Base-by-base conservation (phyloP, 1,284 basidiomycete species). In the Sporisorium scitamineum region DNA sequence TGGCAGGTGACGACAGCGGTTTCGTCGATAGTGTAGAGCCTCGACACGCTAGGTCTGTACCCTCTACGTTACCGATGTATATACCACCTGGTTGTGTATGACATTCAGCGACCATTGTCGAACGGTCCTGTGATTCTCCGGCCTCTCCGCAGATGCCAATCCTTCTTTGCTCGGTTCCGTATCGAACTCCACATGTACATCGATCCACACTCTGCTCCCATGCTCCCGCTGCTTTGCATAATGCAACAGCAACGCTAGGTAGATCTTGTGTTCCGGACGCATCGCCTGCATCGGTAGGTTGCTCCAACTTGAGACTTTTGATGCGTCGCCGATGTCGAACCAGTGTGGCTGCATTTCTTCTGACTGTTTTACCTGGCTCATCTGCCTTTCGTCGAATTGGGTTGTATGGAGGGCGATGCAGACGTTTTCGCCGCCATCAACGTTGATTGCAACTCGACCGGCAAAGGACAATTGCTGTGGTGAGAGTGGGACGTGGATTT, bases 71-170 rank as follows among this genome's bases (percentile, higher is more conserved):
- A 34, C 34, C 34, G 8, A 39, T 18, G 14, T 18, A 31, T 48
- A 6, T 27, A 3, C 27, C 1, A 20, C 11, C 5, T 39, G 42
- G 20, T n/a, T 26, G 18, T 29, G 37, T 9, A 55, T 34, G 2
- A 61, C n/a, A 5, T 44, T 24, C 6, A 70, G 41, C 9, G 32
- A 24, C 67, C 67, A 70, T 9, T 9, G 18, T 5, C 34, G 44
- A 6, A 64, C 41, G 10, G 22, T 48, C 5, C 67, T 51, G 32
- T 61, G 54, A n/a, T 70, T 70, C 37, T 70, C 67, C 8, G 67
- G 47, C 14, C 61, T 45, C 53, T 70, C 47, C 0, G 34, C 57
- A 3, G 52, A 20, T 8, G 9, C 9, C 37, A 69, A 20, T 4
- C 24, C 13, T 1, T 50, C 26, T 9, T 60, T 56, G 14, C 3